Evolutionary conservation across 352 stramenopile genomes (phyloP), one percentile per base, ranked within the genome.

Genomic region (Elongisporangium undulatum): DNA sequence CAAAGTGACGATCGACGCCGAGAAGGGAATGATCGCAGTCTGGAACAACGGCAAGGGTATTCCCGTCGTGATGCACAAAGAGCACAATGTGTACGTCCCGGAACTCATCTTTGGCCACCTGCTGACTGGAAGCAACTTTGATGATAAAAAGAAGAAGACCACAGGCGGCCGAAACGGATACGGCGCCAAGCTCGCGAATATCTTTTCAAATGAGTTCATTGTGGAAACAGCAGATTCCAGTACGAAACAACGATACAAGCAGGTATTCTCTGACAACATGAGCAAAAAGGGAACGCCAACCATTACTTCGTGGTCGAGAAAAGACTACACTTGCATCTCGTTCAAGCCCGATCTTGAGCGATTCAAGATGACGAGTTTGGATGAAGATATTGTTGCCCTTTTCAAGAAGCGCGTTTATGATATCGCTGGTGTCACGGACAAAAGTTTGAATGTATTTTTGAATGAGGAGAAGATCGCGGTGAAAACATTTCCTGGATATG

Each of bases 181-280:
- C 63, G 97, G 97, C 41, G 97, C 97, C 1, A 99, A 99, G 74
- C 82, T 99, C 4, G 96, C 98, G 3, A 99, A 99, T 70, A 99
- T 99, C 68, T 99, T 99, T 74, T 99, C 94, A 16, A 99, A 81
- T 12, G 75, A 99, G 67, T 99, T 99, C 69, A 79, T 95, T 29
- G 96, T 99, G 4, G 97, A 99, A 68, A 99, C 97, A 17, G 83
- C 95, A 0, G 98, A 99, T 64, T 75, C 85, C 1, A 89, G 86
- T 23, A 78, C 75, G 23, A 97, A 97, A 17, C 81, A 98, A 61
- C 84, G 92, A 55, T 99, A 99, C 76, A 91, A 86, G 45, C 86
- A 95, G 65, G 81, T 94, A 4, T 95, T 96, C 66, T 70, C 80
- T 41, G 67, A 93, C 60, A 99, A 99, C 68, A 99, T 99, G 97